These are phyloP conservation scores for Neostapfia colusana DNA, from an alignment of 176 grass and related monocot species.

Conservation along the genomic window DNA sequence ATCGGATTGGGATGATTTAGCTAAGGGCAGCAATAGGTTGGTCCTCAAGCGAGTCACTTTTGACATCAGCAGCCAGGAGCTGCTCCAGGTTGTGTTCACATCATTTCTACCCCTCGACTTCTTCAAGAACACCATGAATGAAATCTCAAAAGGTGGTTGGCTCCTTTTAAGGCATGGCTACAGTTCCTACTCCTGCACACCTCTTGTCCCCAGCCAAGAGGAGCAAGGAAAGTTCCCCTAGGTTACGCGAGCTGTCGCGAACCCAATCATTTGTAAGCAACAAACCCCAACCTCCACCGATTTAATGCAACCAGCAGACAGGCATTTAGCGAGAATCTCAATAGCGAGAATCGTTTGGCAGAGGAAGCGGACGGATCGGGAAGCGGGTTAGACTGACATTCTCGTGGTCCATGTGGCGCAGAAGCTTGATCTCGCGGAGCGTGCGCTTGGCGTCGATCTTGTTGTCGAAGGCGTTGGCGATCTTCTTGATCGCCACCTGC, in stretches of 20 bases:
- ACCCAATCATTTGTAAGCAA: constrained; percentile 39
- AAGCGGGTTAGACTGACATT: constrained; percentile 56
- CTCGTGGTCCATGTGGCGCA: constrained; percentile 99
- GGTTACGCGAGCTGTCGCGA: constrained; percentile 22
- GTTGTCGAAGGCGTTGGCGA: constrained; percentile 99
- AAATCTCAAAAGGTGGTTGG: constrained; percentile 24
- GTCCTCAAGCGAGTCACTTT: constrained; percentile 27
- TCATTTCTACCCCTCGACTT: not conserved
- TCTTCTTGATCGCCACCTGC: constrained; percentile 99
- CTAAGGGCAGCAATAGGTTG: constrained; percentile 18
- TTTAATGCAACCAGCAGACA: constrained; percentile 39
- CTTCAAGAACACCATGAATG: constrained; percentile 44
- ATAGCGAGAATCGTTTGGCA: not conserved
- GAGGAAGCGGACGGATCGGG: not conserved
- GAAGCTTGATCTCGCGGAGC: constrained; percentile 96
- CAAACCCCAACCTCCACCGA: constrained; percentile 10
- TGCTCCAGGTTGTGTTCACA: constrained; percentile 25
- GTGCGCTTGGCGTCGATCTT: constrained; percentile 98
- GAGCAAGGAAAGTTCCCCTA: constrained; percentile 27
- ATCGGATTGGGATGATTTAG: constrained; percentile 34
- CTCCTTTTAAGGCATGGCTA: constrained; percentile 37
- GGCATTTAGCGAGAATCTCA: constrained; percentile 27
- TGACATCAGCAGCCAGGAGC: constrained; percentile 36
- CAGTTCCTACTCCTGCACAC: constrained; percentile 35
- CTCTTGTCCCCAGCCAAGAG: not conserved